Conservation (phyloP, 257 asterid genomes). For the Voacanga thouarsii region DNA sequence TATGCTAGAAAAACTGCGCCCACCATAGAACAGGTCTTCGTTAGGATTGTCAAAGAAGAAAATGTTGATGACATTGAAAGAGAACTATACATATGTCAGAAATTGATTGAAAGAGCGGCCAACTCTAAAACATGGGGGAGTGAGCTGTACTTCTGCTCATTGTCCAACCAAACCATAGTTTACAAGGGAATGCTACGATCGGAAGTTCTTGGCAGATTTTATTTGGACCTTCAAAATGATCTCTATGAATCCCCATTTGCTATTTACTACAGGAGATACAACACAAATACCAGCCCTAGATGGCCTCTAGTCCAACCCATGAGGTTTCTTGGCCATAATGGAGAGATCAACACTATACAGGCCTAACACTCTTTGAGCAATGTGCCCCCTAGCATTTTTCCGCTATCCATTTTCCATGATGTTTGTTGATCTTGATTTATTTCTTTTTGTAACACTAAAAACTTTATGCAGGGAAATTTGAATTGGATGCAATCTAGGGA, state of each 20-base stretch:
- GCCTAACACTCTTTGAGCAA: constrained; percentile 26
- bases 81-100: constrained; percentile 87
- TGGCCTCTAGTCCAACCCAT: constrained; percentile 99
- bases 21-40: constrained; percentile 86
- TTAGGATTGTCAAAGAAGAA: constrained; percentile 80
- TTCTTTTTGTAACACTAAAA: constrained; percentile 25
- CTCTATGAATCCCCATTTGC: constrained; percentile 87
- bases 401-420: not conserved
- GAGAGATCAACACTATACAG: constrained; percentile 99
- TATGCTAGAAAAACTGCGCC: constrained; percentile 91
- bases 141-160: constrained; percentile 91
- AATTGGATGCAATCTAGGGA: constrained; percentile 99
- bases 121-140: constrained; percentile 74
- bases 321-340: constrained; percentile 99
- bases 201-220: constrained; percentile 86
- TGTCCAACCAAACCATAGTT: constrained; percentile 92
- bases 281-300: constrained; percentile 96
- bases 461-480: constrained; percentile 72
- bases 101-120: constrained; percentile 75
- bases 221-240: constrained; percentile 73
- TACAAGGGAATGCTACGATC: constrained; percentile 99
- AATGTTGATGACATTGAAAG: constrained; percentile 89
- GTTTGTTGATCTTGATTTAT: constrained; percentile 15
- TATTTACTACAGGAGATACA: constrained; percentile 92
- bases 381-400: not conserved